Percentiles rank a stretch among this genome's conserved stretches.
phyloP scores from a whole-genome alignment of 805 yeast genomes.

The Candida ortonii region DNA sequence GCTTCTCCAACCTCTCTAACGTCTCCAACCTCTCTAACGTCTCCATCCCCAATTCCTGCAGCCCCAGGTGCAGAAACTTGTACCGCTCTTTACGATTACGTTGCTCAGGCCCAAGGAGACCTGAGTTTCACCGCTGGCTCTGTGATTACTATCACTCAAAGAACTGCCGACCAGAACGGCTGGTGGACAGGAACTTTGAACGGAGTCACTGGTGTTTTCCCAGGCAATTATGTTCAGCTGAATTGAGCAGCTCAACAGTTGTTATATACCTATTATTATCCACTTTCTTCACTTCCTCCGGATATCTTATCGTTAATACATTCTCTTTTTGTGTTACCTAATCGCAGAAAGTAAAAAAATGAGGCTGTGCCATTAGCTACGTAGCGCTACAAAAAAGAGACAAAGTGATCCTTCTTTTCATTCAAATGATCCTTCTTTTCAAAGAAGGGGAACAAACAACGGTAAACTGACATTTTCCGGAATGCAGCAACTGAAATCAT shows the following conservation, averaged over 20 bases:
- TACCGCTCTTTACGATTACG: slow-evolving; percentile 86
- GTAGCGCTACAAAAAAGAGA: too few relatives aligned
- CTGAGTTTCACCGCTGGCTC: slow-evolving; percentile 85
- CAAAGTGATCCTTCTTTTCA: not conserved
- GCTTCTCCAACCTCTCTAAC: slow-evolving; percentile 25
- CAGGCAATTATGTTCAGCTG: slow-evolving; percentile 91
- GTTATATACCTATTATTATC: too few relatives aligned
- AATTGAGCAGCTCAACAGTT: too few relatives aligned
- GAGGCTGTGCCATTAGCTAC: too few relatives aligned
- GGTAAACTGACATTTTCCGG: too few relatives aligned
- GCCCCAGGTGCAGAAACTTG: slow-evolving; percentile 54
- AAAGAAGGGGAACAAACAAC: too few relatives aligned
- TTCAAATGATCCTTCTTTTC: not conserved
- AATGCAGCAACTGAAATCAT: slow-evolving; percentile 10
- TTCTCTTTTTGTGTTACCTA: too few relatives aligned
- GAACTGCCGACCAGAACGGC: slow-evolving; percentile 81
- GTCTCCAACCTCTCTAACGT: slow-evolving; percentile 27
- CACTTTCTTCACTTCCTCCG: too few relatives aligned
- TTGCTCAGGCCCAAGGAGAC: slow-evolving; percentile 93
- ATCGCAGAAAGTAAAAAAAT: too few relatives aligned
- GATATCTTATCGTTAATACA: too few relatives aligned
- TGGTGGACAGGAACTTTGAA: slow-evolving; percentile 96
- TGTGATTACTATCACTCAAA: slow-evolving; percentile 75
- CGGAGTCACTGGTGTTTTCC: slow-evolving; percentile 89
- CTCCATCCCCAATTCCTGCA: slow-evolving; percentile 37